Percentiles rank a stretch among this genome's conserved stretches.
Evolutionary conservation across 169 alveolate species (phyloP).

Genomic region (Toxoplasma gondii): DNA sequence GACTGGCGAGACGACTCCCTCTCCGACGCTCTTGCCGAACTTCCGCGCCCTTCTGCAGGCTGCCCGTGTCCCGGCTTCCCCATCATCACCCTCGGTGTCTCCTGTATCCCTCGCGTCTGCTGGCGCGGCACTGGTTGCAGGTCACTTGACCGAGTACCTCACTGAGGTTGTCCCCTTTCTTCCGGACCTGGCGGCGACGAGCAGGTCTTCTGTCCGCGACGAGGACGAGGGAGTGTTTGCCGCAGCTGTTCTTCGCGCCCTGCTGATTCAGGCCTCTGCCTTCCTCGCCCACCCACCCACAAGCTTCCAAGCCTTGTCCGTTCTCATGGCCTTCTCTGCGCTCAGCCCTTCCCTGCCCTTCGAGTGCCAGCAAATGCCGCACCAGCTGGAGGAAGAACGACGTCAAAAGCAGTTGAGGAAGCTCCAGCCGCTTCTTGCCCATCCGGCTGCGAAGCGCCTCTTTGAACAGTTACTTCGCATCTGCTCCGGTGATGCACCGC

Average conservation of each 20-base stretch:
- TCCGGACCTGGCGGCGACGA: constrained; percentile 34
- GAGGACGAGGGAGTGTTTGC: not conserved
- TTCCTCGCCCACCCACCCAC: not conserved
- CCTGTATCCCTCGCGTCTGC: not conserved
- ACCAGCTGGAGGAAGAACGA: not conserved
- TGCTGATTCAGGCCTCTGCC: not conserved
- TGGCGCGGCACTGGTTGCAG: not conserved
- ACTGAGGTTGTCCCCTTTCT: not conserved
- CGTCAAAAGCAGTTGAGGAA: not conserved
- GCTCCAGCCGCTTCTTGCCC: not conserved
- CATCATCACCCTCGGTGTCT: not conserved
- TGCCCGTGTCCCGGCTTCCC: not conserved
- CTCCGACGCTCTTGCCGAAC: not conserved
- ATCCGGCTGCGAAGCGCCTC: constrained; percentile 9
- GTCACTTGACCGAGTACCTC: not conserved
- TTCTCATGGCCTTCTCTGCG: constrained; percentile 15
- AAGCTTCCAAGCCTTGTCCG: not conserved
- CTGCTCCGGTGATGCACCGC: not conserved
- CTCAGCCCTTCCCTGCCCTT: not conserved
- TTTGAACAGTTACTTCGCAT: not conserved
- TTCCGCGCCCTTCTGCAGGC: not conserved
- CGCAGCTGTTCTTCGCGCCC: not conserved
- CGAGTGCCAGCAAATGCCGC: constrained; percentile 17
- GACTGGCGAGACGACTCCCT: not conserved
- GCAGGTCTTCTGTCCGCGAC: not conserved